Conservation (phyloP, 768 basidiomycete species). For the Xerocomus potaroensis region DNA sequence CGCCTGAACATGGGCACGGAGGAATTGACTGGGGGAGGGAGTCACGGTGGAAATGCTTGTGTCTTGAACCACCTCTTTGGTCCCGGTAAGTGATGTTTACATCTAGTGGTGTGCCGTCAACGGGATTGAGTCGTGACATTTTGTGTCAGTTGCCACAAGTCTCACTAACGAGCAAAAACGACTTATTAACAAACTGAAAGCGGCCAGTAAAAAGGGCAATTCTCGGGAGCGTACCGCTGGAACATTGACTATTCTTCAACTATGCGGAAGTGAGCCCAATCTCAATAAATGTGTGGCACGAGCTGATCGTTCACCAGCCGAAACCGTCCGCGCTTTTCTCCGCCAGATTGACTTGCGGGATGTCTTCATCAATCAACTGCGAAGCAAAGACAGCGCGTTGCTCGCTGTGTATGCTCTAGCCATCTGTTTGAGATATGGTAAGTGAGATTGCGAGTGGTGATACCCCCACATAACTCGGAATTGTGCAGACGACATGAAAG, state of each 20-base stretch:
- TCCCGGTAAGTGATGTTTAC: constrained; percentile 4
- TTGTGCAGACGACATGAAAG: constrained; percentile 2
- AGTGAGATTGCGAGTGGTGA: not conserved
- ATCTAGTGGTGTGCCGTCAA: too few relatives aligned
- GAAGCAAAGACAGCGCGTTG: constrained; percentile 11
- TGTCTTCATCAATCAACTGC: constrained; percentile 15
- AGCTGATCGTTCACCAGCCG: constrained; percentile 7
- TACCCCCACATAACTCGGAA: not conserved
- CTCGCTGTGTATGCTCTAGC: constrained; percentile 20
- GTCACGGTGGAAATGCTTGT: too few relatives aligned
- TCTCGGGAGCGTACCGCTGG: constrained; percentile 18
- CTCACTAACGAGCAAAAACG: not conserved
- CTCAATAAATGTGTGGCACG: not conserved
- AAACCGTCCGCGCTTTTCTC: constrained; percentile 5
- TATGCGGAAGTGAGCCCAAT: constrained; percentile 15
- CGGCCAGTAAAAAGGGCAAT: not conserved
- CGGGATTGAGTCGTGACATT: not conserved
- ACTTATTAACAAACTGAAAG: constrained; percentile 11
- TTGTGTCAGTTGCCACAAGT: constrained; percentile 9
- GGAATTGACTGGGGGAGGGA: not conserved
- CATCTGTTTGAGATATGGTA: constrained; percentile 15
- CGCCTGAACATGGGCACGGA: not conserved
- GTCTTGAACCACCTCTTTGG: constrained; percentile 15
- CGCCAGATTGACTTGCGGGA: constrained; percentile 2
- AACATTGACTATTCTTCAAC: constrained; percentile 19